Base-by-base conservation (phyloP, 2,329 filamentous ascomycete species). In the Aspergillus flavus region DNA sequence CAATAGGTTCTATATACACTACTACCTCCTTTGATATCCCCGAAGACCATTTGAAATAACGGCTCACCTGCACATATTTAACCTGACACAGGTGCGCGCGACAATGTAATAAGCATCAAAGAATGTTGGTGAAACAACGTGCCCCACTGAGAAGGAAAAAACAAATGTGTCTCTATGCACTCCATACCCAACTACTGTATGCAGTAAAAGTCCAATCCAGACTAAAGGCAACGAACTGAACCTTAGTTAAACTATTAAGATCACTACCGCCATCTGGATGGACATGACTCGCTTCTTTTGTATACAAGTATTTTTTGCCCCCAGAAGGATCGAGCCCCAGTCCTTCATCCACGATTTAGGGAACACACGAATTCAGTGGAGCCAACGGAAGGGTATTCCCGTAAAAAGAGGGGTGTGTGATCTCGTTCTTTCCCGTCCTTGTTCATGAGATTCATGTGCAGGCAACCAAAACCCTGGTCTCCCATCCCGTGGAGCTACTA, bases 51-150 rank as follows among this genome's bases (percentile, higher is more conserved):
- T 39, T 55, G 32, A 34, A 34, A 26, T 55, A 55, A 55, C 32
- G 32, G 52, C 23, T 23, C 34, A 55, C 32, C 52, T 39, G 52
- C 52, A 19, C 52, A 26, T 39, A 55, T 39, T 55, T 39, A 39
- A 55, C 23, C 52, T 39, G 52, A 55, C 32, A 55, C 52, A 39
- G 52, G 23, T 55, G 32, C 26, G 19, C 30, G 21, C 32, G 52
- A 39, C 32, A 55, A 55, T 55, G 52, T 39, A 39, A 39, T 39
- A 55, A 55, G 52, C 52, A 55, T 39, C 52, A 55, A 55, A 55
- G 34, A 55, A 41, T 55, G n/a, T 26, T 14, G 19, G 52, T 55
- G 34, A 55, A 39, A 55, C 32, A n/a, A 55, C 1, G 28, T n/a
- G 52, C 52, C 52, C 52, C 52, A 55, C 52, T 16, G 21, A 48